Base-by-base conservation (phyloP, 495 filamentous ascomycete genomes). In the Tuber borchii region DNA sequence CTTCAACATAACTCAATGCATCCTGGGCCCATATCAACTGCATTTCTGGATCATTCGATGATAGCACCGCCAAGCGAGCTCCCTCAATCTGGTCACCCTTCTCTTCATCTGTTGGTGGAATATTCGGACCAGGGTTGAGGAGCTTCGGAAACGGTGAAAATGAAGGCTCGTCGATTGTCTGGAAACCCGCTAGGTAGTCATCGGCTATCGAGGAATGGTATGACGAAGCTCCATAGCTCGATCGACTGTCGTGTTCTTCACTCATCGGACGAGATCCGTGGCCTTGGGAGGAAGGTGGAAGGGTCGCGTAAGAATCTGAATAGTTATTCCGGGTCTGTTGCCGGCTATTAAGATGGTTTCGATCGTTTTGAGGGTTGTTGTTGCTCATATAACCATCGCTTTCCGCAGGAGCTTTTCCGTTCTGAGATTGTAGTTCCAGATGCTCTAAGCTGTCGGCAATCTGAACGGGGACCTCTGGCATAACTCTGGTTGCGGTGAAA, bases 11-110 rank as follows among this genome's bases (percentile, higher is more conserved):
- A 65, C 91, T 89, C 70, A 99, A 87, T 39, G 93, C 90, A 85
- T 98, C 95, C 83, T 97, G 91, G 61, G 96, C 95, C 95, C 95
- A 99, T 45, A 92, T 91, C 76, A 99, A 86, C 87, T 99, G 95
- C 91, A 97, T 95, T 76, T 97, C 91, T 46, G 95, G 93, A 82
- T 99, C 94, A 78, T 96, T 94, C 46, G 95, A 97, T 78, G 93
- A 93, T 76, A 99, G 86, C 31, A 99, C 94, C 68, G 91, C 87
- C 75, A 90, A 84, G 56, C 95, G 91, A 61, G 93, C 93, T 82
- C 89, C 89, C 83, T 95, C 93, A 46, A 99, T 85, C 72, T 91
- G 93, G 22, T 90, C 89, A 82, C 97, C 95, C 82, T 95, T 92
- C 83, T 98, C 93, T 78, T 97, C 95, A 85, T 97, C 94, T 77